A percentile compares a stretch with the other conserved stretches of the same genome.
Evolutionary conservation across 2,329 filamentous ascomycete genomes (phyloP).

Genomic region (Scedosporium aurantiacum): DNA sequence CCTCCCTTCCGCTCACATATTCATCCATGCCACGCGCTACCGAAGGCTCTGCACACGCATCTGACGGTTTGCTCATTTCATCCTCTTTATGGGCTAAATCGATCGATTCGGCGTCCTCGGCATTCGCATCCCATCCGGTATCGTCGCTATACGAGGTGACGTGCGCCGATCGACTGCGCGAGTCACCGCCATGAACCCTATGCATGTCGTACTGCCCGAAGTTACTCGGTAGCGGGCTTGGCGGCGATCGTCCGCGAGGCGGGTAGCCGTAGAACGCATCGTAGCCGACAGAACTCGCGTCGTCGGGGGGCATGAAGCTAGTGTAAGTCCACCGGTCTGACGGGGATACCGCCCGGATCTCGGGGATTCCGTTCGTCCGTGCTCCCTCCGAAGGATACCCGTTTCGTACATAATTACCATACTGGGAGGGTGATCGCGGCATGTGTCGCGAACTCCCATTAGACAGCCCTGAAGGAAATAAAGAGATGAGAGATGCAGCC

Average conservation of each 20-base stretch:
- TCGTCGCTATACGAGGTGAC: constrained; percentile 4
- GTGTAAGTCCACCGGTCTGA: constrained; percentile 11
- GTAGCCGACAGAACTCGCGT: constrained; percentile 6
- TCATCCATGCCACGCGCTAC: background rate
- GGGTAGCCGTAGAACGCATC: constrained; percentile 5
- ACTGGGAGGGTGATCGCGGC: background rate
- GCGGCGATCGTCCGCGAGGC: constrained; percentile 9
- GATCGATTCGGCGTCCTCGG: background rate
- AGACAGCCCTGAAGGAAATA: constrained; percentile 45
- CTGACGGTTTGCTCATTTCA: background rate
- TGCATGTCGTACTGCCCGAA: constrained; percentile 1
- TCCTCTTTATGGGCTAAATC: background rate
- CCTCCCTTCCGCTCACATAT: background rate
- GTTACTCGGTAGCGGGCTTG: constrained; percentile 9
- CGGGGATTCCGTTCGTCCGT: constrained; percentile 6
- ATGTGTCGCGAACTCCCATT: background rate
- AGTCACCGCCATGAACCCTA: background rate
- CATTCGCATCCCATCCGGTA: background rate
- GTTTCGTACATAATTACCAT: background rate
- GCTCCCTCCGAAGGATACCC: constrained; percentile 10
- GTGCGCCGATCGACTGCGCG: background rate
- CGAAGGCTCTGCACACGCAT: background rate
- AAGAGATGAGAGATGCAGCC: constrained; percentile 57
- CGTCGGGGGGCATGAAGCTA: constrained; percentile 1
- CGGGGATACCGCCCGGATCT: constrained; percentile 15